Percentiles rank a stretch among this genome's conserved stretches.
Evolutionary conservation across 768 basidiomycete species (phyloP).

Genomic region (Trametes cinnabarina): DNA sequence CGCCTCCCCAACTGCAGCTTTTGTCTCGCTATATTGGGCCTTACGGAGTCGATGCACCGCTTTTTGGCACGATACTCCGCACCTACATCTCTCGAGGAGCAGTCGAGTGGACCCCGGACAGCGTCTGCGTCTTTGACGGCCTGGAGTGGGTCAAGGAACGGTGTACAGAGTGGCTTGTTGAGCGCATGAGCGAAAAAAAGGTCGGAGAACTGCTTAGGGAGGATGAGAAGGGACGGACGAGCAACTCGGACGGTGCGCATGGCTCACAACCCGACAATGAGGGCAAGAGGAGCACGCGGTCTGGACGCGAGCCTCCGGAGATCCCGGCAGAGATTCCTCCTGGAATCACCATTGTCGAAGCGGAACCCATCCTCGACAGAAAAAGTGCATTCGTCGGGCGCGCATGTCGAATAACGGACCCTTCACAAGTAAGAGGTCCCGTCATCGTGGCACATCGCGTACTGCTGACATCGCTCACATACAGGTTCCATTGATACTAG

Average conservation of each 20-base stretch:
- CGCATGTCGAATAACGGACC: constrained; percentile 76
- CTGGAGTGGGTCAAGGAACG: constrained; percentile 71
- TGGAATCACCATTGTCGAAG: constrained; percentile 63
- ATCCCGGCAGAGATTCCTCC: constrained; percentile 42
- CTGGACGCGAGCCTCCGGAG: constrained; percentile 10
- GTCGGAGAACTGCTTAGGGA: constrained; percentile 56
- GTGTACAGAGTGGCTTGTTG: constrained; percentile 68
- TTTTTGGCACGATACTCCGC: constrained; percentile 76
- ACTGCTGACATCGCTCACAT: constrained; percentile 7
- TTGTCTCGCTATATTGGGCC: constrained; percentile 81
- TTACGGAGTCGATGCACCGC: constrained; percentile 66
- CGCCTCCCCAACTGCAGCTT: constrained; percentile 80
- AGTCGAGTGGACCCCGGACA: constrained; percentile 72
- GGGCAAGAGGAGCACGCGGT: constrained; percentile 10
- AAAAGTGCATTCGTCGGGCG: constrained; percentile 86
- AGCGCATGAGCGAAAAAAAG: constrained; percentile 55
- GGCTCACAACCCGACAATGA: constrained; percentile 11
- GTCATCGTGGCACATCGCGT: neutral
- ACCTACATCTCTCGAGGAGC: constrained; percentile 78
- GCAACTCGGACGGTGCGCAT: constrained; percentile 37
- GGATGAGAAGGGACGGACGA: constrained; percentile 33
- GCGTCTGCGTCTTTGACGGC: constrained; percentile 85
- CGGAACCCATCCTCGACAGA: constrained; percentile 81
- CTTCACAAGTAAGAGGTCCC: constrained; percentile 65
- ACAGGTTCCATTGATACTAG: constrained; percentile 67